These are phyloP conservation scores for Annona squamosa DNA, from an alignment of 164 flowering plant species.

Conservation along the genomic window DNA sequence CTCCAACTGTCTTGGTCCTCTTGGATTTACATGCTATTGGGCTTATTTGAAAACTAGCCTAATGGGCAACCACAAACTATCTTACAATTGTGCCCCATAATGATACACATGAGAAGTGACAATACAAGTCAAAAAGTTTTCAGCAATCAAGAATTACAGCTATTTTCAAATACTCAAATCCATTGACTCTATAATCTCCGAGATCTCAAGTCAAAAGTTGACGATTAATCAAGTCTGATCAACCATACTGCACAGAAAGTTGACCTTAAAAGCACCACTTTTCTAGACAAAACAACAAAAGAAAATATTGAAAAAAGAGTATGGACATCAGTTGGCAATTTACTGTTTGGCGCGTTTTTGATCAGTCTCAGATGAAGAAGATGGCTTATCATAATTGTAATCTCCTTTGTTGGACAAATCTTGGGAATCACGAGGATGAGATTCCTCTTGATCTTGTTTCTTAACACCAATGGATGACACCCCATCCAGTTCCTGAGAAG, in stretches of 20 bases:
- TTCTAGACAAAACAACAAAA: neutral
- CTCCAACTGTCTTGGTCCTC: no score
- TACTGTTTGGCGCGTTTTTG: conserved; percentile 86
- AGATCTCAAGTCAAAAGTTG: no score
- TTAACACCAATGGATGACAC: conserved; percentile 24
- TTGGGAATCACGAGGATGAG: conserved; percentile 14
- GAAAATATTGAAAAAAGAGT: neutral
- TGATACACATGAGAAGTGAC: no score
- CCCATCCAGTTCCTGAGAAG: neutral
- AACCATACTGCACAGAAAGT: neutral
- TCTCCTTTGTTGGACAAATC: conserved; percentile 19
- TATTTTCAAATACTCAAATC: no score
- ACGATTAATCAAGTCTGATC: no score
- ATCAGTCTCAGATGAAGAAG: conserved; percentile 51
- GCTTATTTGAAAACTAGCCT: no score
- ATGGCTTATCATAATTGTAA: conserved; percentile 27
- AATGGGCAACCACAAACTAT: no score
- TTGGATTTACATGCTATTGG: no score
- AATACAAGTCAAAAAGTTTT: no score
- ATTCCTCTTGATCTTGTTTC: conserved; percentile 32
- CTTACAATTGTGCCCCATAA: no score
- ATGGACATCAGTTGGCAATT: conserved; percentile 8
- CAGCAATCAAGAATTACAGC: no score
- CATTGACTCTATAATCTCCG: no score
- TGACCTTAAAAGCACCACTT: neutral